Conservation (phyloP, 306 rosid species). For the Ormosia semicastrata region DNA sequence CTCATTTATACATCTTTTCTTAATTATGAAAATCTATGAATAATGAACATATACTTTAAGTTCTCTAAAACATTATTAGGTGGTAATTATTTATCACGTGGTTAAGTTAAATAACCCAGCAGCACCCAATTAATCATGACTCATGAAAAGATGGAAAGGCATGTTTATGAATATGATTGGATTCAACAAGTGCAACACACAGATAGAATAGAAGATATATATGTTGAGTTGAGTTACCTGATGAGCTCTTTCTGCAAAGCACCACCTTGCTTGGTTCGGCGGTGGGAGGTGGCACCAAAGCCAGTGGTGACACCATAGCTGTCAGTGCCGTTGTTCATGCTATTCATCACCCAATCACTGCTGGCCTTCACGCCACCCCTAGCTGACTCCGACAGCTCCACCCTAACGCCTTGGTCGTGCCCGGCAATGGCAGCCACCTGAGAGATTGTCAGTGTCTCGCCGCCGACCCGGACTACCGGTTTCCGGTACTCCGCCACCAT, state of each 20-base stretch:
- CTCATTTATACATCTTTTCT: too few species aligned
- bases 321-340: slow-evolving; percentile 73
- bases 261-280: slow-evolving; percentile 84
- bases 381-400: slow-evolving; percentile 66
- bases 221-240: slow-evolving; percentile 36
- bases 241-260: slow-evolving; percentile 85
- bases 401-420: slow-evolving; percentile 32
- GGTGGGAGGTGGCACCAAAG: slow-evolving; percentile 85
- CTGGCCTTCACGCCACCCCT: slow-evolving; percentile 88
- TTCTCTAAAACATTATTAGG: neutral
- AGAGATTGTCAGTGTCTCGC: slow-evolving; percentile 64
- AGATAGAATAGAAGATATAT: too few species aligned
- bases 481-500: slow-evolving; percentile 77
- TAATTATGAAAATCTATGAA: neutral
- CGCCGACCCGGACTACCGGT: slow-evolving; percentile 69
- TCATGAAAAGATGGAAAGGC: neutral
- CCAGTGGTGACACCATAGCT: slow-evolving; percentile 96
- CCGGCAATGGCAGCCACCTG: slow-evolving; percentile 85
- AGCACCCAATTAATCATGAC: too few species aligned
- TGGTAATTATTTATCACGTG: neutral
- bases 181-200: neutral
- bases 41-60: neutral
- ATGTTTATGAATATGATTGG: neutral
- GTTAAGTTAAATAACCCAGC: neutral
- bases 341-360: slow-evolving; percentile 88